phyloP scores from a whole-genome alignment of 805 yeast species.

The Starmerella stigmatis region DNA sequence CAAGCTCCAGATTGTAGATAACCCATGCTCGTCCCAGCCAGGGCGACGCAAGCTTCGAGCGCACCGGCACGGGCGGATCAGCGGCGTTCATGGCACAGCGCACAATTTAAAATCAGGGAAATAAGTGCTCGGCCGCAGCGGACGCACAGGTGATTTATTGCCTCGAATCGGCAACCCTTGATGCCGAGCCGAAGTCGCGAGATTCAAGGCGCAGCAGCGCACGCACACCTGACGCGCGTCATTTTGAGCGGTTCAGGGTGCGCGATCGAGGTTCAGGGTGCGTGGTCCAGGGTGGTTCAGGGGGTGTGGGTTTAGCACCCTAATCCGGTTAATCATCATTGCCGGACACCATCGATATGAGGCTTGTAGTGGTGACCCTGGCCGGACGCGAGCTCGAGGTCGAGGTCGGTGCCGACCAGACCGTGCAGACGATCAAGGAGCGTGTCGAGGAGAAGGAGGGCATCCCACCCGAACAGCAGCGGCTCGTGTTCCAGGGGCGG shows the following conservation, averaged over 20 bases:
- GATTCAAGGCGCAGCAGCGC: too few species aligned
- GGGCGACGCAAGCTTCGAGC: conserved; percentile 1
- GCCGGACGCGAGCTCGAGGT: conserved; percentile 26
- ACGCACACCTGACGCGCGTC: too few species aligned
- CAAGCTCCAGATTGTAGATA: conserved; percentile 18
- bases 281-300: too few species aligned
- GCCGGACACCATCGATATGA: conserved; percentile 10
- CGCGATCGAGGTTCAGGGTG: too few species aligned
- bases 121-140: too few species aligned
- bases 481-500: conserved; percentile 80
- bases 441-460: conserved; percentile 93
- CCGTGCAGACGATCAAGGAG: conserved; percentile 68
- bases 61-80: not conserved
- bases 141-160: too few species aligned
- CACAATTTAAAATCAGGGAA: too few species aligned
- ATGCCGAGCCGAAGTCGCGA: too few species aligned
- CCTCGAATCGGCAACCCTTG: too few species aligned
- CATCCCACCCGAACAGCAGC: conserved; percentile 91
- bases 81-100: not conserved
- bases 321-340: not conserved
- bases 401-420: conserved; percentile 30
- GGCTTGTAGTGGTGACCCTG: conserved; percentile 22
- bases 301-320: not conserved
- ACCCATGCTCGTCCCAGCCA: not conserved
- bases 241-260: too few species aligned